These are phyloP conservation scores for Hydnum rufescens DNA, from an alignment of 768 basidiomycete genomes.

Conservation along the genomic window DNA sequence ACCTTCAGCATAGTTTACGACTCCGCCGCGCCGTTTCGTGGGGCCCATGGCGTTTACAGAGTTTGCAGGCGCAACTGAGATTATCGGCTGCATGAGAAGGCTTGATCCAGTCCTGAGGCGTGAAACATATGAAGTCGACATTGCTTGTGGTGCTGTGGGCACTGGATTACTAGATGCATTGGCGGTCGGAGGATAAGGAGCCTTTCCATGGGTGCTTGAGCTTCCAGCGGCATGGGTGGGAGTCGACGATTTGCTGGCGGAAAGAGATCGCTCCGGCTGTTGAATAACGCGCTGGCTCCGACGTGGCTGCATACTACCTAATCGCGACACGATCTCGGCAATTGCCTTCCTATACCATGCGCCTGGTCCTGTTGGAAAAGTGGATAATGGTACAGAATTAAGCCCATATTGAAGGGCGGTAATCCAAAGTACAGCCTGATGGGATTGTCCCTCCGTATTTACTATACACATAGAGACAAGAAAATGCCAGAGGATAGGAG, in stretches of 20 bases:
- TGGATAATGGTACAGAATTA: no score
- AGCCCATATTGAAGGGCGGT: no score
- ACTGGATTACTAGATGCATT: conserved; percentile 14
- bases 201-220: not conserved
- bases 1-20: conserved; percentile 71
- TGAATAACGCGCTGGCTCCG: not conserved
- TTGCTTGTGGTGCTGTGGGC: conserved; percentile 45
- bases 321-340: no score
- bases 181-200: not conserved
- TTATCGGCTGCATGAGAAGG: conserved; percentile 76
- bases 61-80: conserved; percentile 20
- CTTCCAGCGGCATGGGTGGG: not conserved
- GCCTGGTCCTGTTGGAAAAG: no score
- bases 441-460: no score
- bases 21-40: conserved; percentile 35
- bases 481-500: no score
- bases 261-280: not conserved
- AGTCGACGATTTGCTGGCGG: not conserved
- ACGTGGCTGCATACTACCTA: no score
- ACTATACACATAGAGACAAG: no score
- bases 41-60: conserved; percentile 12
- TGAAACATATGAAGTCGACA: conserved; percentile 67
- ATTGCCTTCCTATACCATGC: no score
- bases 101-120: conserved; percentile 81
- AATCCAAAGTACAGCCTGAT: no score